Conservation (phyloP, 1,139 yeast species). For the Candida albicans region DNA sequence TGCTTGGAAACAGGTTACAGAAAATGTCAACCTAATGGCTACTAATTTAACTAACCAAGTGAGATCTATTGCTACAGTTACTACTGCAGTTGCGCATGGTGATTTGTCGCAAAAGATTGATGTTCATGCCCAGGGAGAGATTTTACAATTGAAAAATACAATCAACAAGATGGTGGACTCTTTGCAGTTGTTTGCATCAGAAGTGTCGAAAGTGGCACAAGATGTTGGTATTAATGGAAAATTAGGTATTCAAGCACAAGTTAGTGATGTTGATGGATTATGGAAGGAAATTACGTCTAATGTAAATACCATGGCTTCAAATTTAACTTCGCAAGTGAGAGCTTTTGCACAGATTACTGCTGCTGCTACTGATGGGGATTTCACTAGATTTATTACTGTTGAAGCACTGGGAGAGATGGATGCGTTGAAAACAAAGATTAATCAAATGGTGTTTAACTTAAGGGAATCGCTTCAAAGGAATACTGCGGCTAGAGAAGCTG, state of each 20-base stretch:
- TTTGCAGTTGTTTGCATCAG: slow-evolving; percentile 81
- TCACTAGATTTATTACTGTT: slow-evolving; percentile 84
- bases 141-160: slow-evolving; percentile 72
- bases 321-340: slow-evolving; percentile 86
- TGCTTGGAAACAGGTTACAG: slow-evolving; percentile 90
- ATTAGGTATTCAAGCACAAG: slow-evolving; percentile 89
- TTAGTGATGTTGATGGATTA: slow-evolving; percentile 83
- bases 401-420: slow-evolving; percentile 95
- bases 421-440: slow-evolving; percentile 84
- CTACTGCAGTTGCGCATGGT: slow-evolving; percentile 92
- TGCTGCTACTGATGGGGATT: slow-evolving; percentile 92
- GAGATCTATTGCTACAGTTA: slow-evolving; percentile 85
- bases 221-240: slow-evolving; percentile 94
- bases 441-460: slow-evolving; percentile 86
- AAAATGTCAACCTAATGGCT: slow-evolving; percentile 88
- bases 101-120: slow-evolving; percentile 84
- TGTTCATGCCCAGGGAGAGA: slow-evolving; percentile 89
- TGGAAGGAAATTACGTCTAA: slow-evolving; percentile 94
- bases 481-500: slow-evolving; percentile 92
- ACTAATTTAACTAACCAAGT: slow-evolving; percentile 86
- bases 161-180: slow-evolving; percentile 92
- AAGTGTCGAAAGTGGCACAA: slow-evolving; percentile 85
- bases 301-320: slow-evolving; percentile 91
- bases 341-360: slow-evolving; percentile 93
- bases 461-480: slow-evolving; percentile 88